Evolutionary conservation across 2,329 filamentous ascomycete species (phyloP), one percentile per base, ranked within the genome.

Genomic region (Aspergillus luchuensis): DNA sequence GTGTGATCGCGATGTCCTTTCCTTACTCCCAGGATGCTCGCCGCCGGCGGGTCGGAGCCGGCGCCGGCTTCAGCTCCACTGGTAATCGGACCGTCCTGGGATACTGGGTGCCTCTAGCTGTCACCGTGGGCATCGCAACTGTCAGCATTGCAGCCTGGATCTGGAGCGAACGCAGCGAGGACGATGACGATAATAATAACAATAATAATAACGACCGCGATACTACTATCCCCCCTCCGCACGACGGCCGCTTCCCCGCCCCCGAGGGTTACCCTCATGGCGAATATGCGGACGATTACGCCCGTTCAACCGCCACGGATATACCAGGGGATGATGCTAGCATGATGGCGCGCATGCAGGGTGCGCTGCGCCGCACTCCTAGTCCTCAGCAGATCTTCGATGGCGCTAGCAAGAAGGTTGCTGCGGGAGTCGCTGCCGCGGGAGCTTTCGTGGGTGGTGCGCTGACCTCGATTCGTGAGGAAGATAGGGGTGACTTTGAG

Each of bases 361-460:
- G 89, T 69, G 91, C 90, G 52, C 83, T 97, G 73, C 85, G 91
- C 70, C 87, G 91, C 68, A 92, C 91, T 2, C 89, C 92, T 17
- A 95, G 91, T 74, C 92, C 93, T 15, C 91, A 96, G 76, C 92
- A 97, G 76, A 86, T 97, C 68, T 88, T 96, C 66, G 91, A 95
- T 72, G 89, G 86, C 25, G 92, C 93, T 11, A 90, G 90, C 72
- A 91, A 89, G 78, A 89, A 88, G 61, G 89, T 97, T 33, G 89
- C 86, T 15, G 91, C 92, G 0, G 91, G 92, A 15, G 84, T 96
- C 65, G 89, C 91, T 25, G 92, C 92, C 8, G 92, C 92, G 0
- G 91, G 92, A 13, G 90, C 91, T 17, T 91, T 86, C 51, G 87
- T 96, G 63, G 92, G 92, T 45, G 92, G 89, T 63, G 92, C 92